Conservation (phyloP, 306 rosid genomes). For the Carpinus viminea region DNA sequence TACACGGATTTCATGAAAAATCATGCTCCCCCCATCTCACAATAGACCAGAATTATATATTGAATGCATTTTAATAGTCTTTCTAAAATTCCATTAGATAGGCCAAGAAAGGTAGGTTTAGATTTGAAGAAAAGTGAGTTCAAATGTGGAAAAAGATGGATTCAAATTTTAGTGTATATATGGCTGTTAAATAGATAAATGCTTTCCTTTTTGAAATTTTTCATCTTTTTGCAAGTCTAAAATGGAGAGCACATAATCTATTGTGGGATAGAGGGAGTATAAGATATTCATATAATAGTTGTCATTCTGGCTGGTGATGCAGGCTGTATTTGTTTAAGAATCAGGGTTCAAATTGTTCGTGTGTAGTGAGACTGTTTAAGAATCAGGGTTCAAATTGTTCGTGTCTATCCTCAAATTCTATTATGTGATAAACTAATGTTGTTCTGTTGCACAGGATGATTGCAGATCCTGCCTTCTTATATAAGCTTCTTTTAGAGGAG, state of each 20-base stretch:
- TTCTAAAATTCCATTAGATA: too few relatives aligned
- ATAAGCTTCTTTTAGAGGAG: conserved; percentile 81
- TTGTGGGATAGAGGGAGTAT: too few relatives aligned
- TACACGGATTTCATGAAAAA: background rate
- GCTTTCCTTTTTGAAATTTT: too few relatives aligned
- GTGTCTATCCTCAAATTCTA: background rate
- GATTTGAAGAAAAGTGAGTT: too few relatives aligned
- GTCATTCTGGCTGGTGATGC: background rate
- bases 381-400: background rate
- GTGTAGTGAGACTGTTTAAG: background rate
- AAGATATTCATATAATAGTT: background rate
- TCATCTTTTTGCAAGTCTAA: too few relatives aligned
- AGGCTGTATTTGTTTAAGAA: background rate
- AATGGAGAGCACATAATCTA: too few relatives aligned
- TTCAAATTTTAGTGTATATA: too few relatives aligned
- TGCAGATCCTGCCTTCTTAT: conserved; percentile 93
- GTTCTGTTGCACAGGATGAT: conserved; percentile 72
- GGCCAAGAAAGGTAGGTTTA: too few relatives aligned
- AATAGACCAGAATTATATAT: background rate
- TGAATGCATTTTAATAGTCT: background rate
- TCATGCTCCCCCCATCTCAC: too few relatives aligned
- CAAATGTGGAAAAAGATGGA: too few relatives aligned
- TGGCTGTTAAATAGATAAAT: too few relatives aligned
- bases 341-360: background rate
- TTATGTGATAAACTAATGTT: conserved; percentile 5